Evolutionary conservation across 108 stramenopile genomes (phyloP), one percentile per base, ranked within the genome.

Genomic region (Craspedostauros australis): DNA sequence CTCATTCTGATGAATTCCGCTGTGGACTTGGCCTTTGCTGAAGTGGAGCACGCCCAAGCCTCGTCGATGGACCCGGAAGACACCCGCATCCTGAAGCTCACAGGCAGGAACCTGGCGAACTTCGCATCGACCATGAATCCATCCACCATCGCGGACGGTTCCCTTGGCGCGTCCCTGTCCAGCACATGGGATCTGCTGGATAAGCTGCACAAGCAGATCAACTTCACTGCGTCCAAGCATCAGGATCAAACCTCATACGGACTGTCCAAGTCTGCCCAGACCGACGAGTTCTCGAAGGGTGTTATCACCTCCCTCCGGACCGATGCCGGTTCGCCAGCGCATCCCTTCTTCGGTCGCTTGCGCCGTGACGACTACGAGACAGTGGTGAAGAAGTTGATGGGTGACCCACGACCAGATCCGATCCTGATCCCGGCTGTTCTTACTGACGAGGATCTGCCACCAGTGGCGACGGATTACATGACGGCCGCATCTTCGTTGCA

Each of bases 391-490:
- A 72, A 70, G 26, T 63, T 92, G 28, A 86, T 91, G 90, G 96
- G 96, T 25, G 84, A 83, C 9, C 84, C 80, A 27, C 68, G 84
- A 36, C 93, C 80, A 1, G 88, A 91, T 61, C 95, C 95, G 2
- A 98, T 98, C 36, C 48, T 95, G 39, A 93, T 95, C 30, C 97
- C 97, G 22, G 88, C 95, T 29, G 95, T 96, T 20, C 67, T 98
- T 30, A 96, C 96, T 4, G 91, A 92, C 39, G 91, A 88, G 47
- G 66, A 58, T 2, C 76, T 96, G 59, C 96, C 97, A 38, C 88
- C 90, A 39, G 64, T 69, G 31, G 93, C 96, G 2, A 87, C 77
- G 2, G 70, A 88, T 38, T 96, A 85, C 57, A 68, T 79, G 21
- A 82, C 81, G 5, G 93, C 95, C 8, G 81, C 94, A 19, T 87